These are phyloP conservation scores for Aegilops sharonensis DNA, from an alignment of 176 grass and related monocot species.

Conservation along the genomic window DNA sequence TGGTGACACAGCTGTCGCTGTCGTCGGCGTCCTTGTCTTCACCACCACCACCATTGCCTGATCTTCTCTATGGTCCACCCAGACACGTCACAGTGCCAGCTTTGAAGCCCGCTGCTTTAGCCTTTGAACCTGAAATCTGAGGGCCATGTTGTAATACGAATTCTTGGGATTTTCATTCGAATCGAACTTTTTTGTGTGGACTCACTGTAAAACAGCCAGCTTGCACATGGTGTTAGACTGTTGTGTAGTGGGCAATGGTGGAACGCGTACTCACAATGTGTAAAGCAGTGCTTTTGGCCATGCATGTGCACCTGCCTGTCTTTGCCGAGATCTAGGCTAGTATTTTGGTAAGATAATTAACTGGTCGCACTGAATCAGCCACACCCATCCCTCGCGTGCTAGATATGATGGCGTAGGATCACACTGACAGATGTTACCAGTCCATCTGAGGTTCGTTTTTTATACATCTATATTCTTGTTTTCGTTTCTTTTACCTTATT, in stretches of 20 bases:
- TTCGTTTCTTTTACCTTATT: not conserved
- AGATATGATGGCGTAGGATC: not conserved
- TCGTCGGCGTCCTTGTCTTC: not conserved
- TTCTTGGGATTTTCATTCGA: not conserved
- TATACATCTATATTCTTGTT: not conserved
- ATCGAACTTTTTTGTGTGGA: not conserved
- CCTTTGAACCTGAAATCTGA: slow-evolving; percentile 9
- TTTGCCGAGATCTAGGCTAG: not conserved
- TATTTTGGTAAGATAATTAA: not conserved
- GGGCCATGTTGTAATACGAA: not conserved
- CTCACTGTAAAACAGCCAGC: not conserved
- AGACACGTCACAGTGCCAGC: slow-evolving; percentile 26
- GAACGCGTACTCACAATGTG: not conserved
- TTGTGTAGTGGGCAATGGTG: not conserved
- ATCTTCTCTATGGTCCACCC: not conserved
- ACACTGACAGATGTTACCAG: not conserved
- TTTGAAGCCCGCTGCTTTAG: slow-evolving; percentile 3
- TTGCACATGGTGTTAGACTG: not conserved
- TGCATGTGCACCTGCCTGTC: not conserved
- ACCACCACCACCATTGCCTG: not conserved
- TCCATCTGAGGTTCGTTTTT: not conserved
- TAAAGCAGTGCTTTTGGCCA: not conserved
- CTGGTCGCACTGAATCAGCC: not conserved
- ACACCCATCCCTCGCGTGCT: not conserved
- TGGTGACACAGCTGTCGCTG: not conserved